Conservation (phyloP, 2,329 filamentous ascomycete genomes). For the Periconia sp. region DNA sequence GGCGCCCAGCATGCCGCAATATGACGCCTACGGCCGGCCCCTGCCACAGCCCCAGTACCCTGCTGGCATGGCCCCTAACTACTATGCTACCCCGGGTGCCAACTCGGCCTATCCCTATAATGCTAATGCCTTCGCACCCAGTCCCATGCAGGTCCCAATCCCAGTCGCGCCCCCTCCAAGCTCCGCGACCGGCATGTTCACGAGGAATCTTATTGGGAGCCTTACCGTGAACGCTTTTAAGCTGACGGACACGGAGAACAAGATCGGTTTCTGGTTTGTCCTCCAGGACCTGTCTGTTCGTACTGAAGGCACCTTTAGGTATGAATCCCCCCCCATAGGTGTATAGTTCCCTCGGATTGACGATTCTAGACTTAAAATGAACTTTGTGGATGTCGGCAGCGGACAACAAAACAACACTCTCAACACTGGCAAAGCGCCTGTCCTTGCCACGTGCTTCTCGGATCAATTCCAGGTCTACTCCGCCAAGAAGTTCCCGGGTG, state of each 20-base stretch:
- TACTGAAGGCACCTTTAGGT: conserved; percentile 91
- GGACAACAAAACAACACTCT: conserved; percentile 57
- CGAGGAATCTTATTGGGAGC: conserved; percentile 91
- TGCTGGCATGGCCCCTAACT: conserved; percentile 7
- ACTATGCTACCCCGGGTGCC: conserved; percentile 18
- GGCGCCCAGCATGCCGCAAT: conserved; percentile 26
- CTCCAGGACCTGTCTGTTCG: conserved; percentile 93
- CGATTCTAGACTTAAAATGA: conserved; percentile 65
- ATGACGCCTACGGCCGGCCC: conserved; percentile 49
- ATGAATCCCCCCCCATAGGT: conserved; percentile 42
- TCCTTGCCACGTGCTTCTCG: conserved; percentile 85
- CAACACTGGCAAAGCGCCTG: conserved; percentile 77
- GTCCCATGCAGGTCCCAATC: conserved; percentile 19
- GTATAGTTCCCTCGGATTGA: conserved; percentile 9
- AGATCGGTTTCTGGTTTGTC: conserved; percentile 94
- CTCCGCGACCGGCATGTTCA: conserved; percentile 82
- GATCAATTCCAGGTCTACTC: conserved; percentile 92
- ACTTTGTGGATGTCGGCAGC: conserved; percentile 83
- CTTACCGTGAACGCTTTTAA: conserved; percentile 87
- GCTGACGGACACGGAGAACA: conserved; percentile 77
- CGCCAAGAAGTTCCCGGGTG: conserved; percentile 97
- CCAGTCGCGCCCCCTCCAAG: conserved; percentile 39
- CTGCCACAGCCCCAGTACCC: conserved; percentile 21
- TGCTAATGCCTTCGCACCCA: conserved; percentile 13
- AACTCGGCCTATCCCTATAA: conserved; percentile 3